These are phyloP conservation scores for Alternaria burnsii DNA, from an alignment of 2,329 filamentous ascomycete genomes.

Conservation along the genomic window DNA sequence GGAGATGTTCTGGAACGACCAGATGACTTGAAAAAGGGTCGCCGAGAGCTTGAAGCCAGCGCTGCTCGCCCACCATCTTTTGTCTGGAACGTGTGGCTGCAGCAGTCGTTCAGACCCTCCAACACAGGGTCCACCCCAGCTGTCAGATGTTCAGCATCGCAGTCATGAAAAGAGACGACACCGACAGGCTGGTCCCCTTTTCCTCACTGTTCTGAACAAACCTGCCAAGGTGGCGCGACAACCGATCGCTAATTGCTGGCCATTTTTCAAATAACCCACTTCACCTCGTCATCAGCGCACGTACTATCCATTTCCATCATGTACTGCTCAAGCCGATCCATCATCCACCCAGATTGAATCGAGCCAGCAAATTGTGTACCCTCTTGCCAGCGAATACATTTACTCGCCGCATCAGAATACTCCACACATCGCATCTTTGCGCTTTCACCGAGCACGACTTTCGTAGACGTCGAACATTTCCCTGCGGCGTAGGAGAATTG, in stretches of 20 bases:
- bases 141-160: not conserved
- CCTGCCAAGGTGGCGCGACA: not conserved
- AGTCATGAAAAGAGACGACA: not conserved
- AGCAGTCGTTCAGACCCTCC: not conserved
- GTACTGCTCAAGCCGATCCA: conserved; percentile 2
- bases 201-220: not conserved
- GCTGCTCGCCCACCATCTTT: not conserved
- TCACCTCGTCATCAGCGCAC: not conserved
- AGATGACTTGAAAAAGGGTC: not conserved
- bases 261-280: conserved; percentile 1
- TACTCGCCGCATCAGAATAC: conserved; percentile 5
- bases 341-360: conserved; percentile 13
- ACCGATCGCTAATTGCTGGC: not conserved
- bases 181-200: not conserved
- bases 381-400: conserved; percentile 5
- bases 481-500: conserved; percentile 10
- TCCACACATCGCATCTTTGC: conserved; percentile 6
- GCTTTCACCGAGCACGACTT: not conserved
- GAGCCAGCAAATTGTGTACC: not conserved
- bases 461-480: not conserved
- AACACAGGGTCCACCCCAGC: not conserved
- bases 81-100: not conserved
- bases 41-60: not conserved
- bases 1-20: not conserved
- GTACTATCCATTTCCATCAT: conserved; percentile 1